These are phyloP conservation scores for Botryotinia globosa DNA, from an alignment of 2,329 filamentous ascomycete genomes.

Conservation along the genomic window DNA sequence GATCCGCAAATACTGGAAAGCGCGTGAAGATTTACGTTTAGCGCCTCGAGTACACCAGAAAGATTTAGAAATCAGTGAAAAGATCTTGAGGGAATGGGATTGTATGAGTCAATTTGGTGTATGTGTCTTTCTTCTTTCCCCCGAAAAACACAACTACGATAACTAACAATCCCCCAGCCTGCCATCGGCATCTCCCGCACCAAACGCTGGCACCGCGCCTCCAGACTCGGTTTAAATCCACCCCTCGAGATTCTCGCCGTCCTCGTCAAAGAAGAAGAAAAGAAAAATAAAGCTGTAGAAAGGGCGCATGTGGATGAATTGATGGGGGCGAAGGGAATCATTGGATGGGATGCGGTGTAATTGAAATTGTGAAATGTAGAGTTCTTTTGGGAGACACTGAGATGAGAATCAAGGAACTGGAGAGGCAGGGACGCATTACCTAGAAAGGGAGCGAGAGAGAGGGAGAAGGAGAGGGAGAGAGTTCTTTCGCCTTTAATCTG, in stretches of 20 bases:
- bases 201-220: conserved; percentile 84
- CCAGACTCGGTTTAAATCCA: conserved; percentile 77
- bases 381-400: background rate
- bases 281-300: conserved; percentile 53
- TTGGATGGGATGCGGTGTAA: conserved; percentile 21
- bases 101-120: conserved; percentile 89
- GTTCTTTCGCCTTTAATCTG: too few relatives aligned
- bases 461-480: too few relatives aligned
- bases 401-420: background rate
- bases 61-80: conserved; percentile 70
- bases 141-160: background rate
- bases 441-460: background rate
- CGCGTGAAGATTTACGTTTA: conserved; percentile 65
- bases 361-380: background rate
- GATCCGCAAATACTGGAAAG: conserved; percentile 74
- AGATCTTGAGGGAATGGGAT: conserved; percentile 88
- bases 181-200: conserved; percentile 80
- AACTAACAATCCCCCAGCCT: conserved; percentile 53
- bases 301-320: conserved; percentile 72
- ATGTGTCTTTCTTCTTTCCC: conserved; percentile 45
- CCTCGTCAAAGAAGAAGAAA: conserved; percentile 67
- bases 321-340: conserved; percentile 47
- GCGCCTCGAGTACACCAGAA: conserved; percentile 76
- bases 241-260: conserved; percentile 89
- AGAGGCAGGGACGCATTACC: background rate